These are phyloP conservation scores for Carex cristatella DNA, from an alignment of 176 grass and related monocot species.

Conservation along the genomic window DNA sequence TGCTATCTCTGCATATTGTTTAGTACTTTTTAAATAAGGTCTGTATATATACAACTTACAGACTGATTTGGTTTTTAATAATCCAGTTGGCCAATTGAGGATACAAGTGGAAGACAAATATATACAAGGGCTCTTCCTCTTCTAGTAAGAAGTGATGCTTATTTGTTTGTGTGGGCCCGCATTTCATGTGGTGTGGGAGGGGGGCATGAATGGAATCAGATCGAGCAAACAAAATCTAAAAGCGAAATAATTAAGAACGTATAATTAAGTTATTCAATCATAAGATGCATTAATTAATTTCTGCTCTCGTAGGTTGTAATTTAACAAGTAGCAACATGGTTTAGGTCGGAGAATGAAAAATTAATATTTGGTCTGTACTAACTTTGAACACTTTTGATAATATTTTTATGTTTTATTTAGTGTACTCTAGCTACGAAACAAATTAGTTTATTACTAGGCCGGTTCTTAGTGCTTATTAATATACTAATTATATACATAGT, in stretches of 20 bases:
- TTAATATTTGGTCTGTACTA: neutral
- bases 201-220: conserved; percentile 11
- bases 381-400: neutral
- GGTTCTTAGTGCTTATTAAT: neutral
- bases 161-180: neutral
- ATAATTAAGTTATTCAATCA: neutral
- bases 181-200: neutral
- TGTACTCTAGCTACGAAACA: neutral
- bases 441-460: neutral
- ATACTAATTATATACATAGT: neutral
- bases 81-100: conserved; percentile 12
- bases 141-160: neutral
- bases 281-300: neutral
- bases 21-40: too few species aligned
- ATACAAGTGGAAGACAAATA: conserved; percentile 2
- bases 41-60: neutral
- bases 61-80: neutral
- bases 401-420: neutral
- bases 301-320: neutral
- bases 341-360: neutral
- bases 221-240: neutral
- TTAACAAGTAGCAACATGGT: neutral
- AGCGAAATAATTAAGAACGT: neutral
- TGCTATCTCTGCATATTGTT: too few species aligned
- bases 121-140: neutral